These are phyloP conservation scores for Aspergillus sp. DNA, from an alignment of 2,329 filamentous ascomycete species.

Conservation along the genomic window DNA sequence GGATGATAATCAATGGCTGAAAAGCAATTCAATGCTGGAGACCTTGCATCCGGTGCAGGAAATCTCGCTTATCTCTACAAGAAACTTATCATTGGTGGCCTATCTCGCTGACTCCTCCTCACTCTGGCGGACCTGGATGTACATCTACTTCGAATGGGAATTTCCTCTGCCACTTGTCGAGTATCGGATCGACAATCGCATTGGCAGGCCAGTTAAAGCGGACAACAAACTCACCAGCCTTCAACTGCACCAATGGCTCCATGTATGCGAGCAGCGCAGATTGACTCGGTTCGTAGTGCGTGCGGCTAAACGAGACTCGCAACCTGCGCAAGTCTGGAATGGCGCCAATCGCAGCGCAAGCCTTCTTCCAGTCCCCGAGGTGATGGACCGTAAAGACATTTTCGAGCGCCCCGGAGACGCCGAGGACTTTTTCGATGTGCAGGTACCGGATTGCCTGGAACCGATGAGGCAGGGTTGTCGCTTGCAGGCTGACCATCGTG, in stretches of 20 bases:
- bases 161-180: not conserved
- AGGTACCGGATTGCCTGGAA: not conserved
- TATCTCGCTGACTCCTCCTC: not conserved
- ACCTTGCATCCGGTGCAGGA: not conserved
- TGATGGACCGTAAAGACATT: not conserved
- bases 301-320: not conserved
- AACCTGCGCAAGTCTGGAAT: not conserved
- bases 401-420: not conserved
- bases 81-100: not conserved
- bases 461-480: not conserved
- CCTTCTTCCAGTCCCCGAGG: not conserved
- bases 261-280: not conserved
- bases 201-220: not conserved
- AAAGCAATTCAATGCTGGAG: not conserved
- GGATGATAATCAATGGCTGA: not conserved
- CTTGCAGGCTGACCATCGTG: not conserved
- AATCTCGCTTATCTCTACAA: not conserved
- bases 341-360: not conserved
- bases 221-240: not conserved
- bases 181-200: not conserved
- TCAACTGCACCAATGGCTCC: not conserved
- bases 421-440: not conserved
- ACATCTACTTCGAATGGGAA: not conserved
- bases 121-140: not conserved
- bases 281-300: not conserved